Base-by-base conservation (phyloP, 2,329 filamentous ascomycete species). In the Onygenales sp. region DNA sequence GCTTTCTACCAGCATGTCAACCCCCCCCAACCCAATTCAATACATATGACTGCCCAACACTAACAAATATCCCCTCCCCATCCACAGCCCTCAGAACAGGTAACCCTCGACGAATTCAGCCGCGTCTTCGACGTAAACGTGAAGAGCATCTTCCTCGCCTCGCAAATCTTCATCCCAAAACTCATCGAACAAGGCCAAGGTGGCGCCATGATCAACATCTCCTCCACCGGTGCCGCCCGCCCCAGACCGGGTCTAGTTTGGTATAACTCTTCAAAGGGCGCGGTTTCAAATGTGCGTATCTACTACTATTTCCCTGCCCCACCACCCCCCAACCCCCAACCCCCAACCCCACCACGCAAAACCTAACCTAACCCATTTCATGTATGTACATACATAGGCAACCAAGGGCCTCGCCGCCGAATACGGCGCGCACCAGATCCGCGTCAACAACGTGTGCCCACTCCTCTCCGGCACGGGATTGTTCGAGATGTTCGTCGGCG, bases 391-490 rank as follows among this genome's bases (percentile, higher is more conserved):
- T 3, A n/a, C 1, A 48, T 17, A 79, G 70, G 81, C 80, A 8
- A 84, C 81, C 2, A 84, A 82, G 68, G 79, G 79, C 9, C 75
- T 91, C 58, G 87, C 86, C 0, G 82, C 85, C 1, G 86, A 90
- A 66, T 90, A 86, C 60, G 87, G 83, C 0, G 77, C 81, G 0
- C 78, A 86, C 52, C 78, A 87, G 59, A 87, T 91, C 58, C 79
- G 86, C 0, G 84, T 90, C 61, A 88, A 88, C 57, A 78, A 80
- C 1, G 81, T 90, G 11, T 86, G 83, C 46, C 86, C 85, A 0
- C 77, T 88, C 0, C 74, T 88, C 1, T 83, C 81, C 1, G 80
- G 76, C 13, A 89, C 86, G 0, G 83, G 81, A 2, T 74, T 88
- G 27, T 81, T 80, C 57, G 72, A 73, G 31, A 66, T 65, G 33